Percentiles rank a stretch among this genome's conserved stretches.
These are phyloP conservation scores for Penicillium bovifimosum DNA, from an alignment of 495 filamentous ascomycete species.

Conservation along the genomic window DNA sequence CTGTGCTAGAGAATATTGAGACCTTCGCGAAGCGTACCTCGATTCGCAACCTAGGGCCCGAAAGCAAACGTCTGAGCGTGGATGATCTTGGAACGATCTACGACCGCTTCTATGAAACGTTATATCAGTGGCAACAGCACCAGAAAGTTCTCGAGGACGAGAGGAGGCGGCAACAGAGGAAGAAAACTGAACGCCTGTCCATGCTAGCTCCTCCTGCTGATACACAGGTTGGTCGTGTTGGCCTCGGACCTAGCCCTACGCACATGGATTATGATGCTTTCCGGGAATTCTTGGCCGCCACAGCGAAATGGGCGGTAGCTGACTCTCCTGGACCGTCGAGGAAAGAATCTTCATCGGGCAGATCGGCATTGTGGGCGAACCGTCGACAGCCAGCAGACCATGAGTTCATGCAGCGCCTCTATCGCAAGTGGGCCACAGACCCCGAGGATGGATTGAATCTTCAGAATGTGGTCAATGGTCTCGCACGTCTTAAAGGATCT, in stretches of 20 bases:
- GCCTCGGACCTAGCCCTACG: constrained; percentile 78
- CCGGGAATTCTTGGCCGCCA: constrained; percentile 82
- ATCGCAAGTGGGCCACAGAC: constrained; percentile 79
- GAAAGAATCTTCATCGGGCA: constrained; percentile 46
- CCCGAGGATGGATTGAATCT: constrained; percentile 70
- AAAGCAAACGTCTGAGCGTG: constrained; percentile 79
- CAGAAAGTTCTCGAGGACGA: constrained; percentile 69
- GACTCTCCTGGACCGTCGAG: constrained; percentile 61
- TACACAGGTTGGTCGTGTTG: constrained; percentile 66
- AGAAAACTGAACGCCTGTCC: constrained; percentile 47
- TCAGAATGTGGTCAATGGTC: constrained; percentile 83
- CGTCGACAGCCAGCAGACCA: constrained; percentile 82
- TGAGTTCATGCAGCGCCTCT: constrained; percentile 89
- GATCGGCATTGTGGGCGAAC: constrained; percentile 65
- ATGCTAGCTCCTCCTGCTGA: constrained; percentile 37
- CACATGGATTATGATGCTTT: constrained; percentile 97
- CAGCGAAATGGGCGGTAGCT: constrained; percentile 85
- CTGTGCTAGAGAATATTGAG: constrained; percentile 89
- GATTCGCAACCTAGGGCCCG: constrained; percentile 90
- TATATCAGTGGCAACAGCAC: constrained; percentile 87
- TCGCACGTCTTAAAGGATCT: constrained; percentile 85
- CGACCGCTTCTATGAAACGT: constrained; percentile 81
- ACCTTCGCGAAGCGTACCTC: constrained; percentile 95
- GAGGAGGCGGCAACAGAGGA: constrained; percentile 54
- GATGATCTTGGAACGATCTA: constrained; percentile 87